A percentile compares a stretch with the other conserved stretches of the same genome.
These are phyloP conservation scores for Elsinoe ampelina DNA, from an alignment of 2,329 filamentous ascomycete species.

Conservation along the genomic window DNA sequence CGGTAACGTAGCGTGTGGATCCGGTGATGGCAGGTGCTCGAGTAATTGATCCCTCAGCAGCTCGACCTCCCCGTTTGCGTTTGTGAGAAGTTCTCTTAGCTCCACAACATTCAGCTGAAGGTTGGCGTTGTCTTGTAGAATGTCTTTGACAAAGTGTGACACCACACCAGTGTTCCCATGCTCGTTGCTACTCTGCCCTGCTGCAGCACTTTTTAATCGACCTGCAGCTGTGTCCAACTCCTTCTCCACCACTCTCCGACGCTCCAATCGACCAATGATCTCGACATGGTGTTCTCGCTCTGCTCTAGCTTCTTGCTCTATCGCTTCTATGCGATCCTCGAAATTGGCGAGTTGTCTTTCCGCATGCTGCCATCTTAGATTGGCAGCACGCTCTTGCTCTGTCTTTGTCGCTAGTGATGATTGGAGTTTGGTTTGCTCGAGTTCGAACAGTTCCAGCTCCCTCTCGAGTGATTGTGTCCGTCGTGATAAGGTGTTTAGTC, in stretches of 20 bases:
- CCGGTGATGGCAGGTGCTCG: conserved; percentile 35
- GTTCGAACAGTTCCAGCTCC: conserved; percentile 69
- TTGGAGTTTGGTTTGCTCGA: conserved; percentile 68
- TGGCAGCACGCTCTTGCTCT: conserved; percentile 67
- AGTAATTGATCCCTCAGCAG: conserved; percentile 75
- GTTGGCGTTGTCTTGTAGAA: conserved; percentile 89
- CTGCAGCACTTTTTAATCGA: conserved; percentile 71
- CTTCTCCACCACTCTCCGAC: conserved; percentile 69
- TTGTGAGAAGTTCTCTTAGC: conserved; percentile 78
- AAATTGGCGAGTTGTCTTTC: conserved; percentile 69
- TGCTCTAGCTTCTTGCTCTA: conserved; percentile 72
- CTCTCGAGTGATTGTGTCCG: conserved; percentile 71
- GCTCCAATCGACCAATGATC: conserved; percentile 72
- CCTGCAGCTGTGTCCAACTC: conserved; percentile 73
- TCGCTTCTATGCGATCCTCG: conserved; percentile 78
- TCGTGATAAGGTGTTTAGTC: conserved; percentile 62
- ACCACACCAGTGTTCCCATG: conserved; percentile 61
- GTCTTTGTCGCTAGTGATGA: conserved; percentile 56
- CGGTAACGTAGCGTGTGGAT: conserved; percentile 26
- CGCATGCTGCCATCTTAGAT: conserved; percentile 76
- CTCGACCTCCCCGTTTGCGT: conserved; percentile 90
- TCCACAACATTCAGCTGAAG: conserved; percentile 87
- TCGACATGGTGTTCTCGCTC: conserved; percentile 76
- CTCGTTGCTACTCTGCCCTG: conserved; percentile 52
- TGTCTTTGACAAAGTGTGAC: conserved; percentile 92